Conservation (phyloP, 2,329 filamentous ascomycete species). For the Teratosphaeria destructans region DNA sequence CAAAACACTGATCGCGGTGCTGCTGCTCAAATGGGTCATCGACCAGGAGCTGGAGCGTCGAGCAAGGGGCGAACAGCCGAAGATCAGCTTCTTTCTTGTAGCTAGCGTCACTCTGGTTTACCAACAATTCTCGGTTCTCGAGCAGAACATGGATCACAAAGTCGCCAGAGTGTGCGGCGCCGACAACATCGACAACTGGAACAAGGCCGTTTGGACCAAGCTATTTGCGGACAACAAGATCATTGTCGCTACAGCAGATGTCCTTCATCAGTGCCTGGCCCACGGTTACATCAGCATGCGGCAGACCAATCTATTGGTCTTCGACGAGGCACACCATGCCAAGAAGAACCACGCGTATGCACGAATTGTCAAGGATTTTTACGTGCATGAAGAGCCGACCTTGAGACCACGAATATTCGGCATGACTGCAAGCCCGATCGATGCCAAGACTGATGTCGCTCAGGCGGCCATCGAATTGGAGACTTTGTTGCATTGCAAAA, state of each 20-base stretch:
- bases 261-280: constrained; percentile 67
- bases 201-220: constrained; percentile 48
- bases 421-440: constrained; percentile 94
- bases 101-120: constrained; percentile 80
- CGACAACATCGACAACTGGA: constrained; percentile 53
- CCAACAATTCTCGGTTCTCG: constrained; percentile 76
- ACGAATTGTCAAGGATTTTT: constrained; percentile 79
- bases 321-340: constrained; percentile 92
- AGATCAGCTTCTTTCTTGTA: constrained; percentile 77
- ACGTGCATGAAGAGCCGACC: constrained; percentile 41
- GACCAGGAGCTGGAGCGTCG: constrained; percentile 67
- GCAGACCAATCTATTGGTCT: constrained; percentile 80
- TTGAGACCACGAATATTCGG: constrained; percentile 71
- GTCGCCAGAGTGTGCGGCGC: constrained; percentile 66
- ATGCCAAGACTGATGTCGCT: constrained; percentile 64
- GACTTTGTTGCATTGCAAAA: constrained; percentile 64
- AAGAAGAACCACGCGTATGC: constrained; percentile 88
- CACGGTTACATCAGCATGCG: constrained; percentile 71
- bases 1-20: constrained; percentile 89
- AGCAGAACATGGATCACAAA: constrained; percentile 67
- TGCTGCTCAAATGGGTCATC: constrained; percentile 67
- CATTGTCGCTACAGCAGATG: constrained; percentile 84
- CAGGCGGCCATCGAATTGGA: constrained; percentile 62
- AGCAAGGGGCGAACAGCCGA: constrained; percentile 46
- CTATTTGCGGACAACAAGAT: constrained; percentile 60